phyloP scores from a whole-genome alignment of 1,139 yeast species.

The Protomyces lactucae-debilis region DNA sequence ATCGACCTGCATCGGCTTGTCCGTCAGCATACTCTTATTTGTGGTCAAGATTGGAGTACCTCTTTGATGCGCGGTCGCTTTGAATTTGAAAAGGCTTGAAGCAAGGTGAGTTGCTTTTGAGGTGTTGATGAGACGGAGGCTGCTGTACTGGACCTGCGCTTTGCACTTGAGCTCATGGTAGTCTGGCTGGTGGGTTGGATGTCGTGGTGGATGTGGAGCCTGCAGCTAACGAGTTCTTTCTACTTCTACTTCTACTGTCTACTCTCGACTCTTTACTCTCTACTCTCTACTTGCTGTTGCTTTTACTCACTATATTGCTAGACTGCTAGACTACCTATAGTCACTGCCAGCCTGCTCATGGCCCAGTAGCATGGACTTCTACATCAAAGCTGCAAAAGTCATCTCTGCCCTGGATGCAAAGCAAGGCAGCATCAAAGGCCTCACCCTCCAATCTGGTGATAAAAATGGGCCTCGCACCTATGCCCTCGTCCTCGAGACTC shows the following conservation, averaged over 20 bases:
- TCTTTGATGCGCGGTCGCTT: neutral
- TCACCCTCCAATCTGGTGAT: slow-evolving; percentile 23
- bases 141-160: neutral
- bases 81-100: slow-evolving; percentile 16
- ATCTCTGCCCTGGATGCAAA: slow-evolving; percentile 26
- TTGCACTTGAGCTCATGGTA: neutral
- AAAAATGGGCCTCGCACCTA: slow-evolving; percentile 27
- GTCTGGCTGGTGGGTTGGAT: neutral
- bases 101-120: slow-evolving; percentile 16
- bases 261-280: neutral
- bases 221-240: neutral
- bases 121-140: slow-evolving; percentile 3
- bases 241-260: neutral
- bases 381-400: slow-evolving; percentile 26
- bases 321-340: too few species aligned
- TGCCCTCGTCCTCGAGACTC: slow-evolving; percentile 29
- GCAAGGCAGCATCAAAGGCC: slow-evolving; percentile 28
- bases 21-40: neutral
- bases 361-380: slow-evolving; percentile 26
- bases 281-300: neutral
- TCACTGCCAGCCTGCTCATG: too few species aligned
- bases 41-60: neutral
- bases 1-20: slow-evolving; percentile 14
- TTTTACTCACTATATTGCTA: too few species aligned
- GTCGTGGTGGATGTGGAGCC: neutral